These are phyloP conservation scores for Serendipita vermifera DNA, from an alignment of 768 basidiomycete genomes.

Conservation along the genomic window DNA sequence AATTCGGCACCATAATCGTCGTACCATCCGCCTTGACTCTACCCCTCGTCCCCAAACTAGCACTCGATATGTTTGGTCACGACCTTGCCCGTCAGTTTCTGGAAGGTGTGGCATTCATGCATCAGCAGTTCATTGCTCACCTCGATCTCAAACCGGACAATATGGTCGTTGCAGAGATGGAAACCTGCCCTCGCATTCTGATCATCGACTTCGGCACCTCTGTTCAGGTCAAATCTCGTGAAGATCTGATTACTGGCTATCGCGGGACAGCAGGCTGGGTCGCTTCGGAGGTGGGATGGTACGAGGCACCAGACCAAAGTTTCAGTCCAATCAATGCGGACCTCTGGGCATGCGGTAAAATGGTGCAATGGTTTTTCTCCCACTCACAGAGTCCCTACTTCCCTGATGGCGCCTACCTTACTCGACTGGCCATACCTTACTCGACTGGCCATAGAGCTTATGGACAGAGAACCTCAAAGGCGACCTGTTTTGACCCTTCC, in stretches of 20 bases:
- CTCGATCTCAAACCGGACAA: conserved; percentile 9
- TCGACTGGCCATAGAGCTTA: background rate
- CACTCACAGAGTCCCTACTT: no score
- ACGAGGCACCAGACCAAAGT: background rate
- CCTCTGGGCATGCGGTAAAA: background rate
- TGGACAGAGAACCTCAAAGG: background rate
- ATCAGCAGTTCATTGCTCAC: conserved; percentile 6
- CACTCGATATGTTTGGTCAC: no score
- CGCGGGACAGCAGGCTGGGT: background rate
- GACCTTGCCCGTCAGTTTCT: background rate
- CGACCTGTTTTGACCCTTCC: no score
- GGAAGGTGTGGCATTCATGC: conserved; percentile 7
- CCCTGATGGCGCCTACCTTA: no score
- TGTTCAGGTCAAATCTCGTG: background rate
- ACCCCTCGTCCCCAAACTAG: background rate
- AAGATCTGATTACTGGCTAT: background rate
- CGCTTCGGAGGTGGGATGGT: background rate
- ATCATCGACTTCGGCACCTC: background rate
- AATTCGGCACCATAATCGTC: background rate
- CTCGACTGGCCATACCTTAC: no score
- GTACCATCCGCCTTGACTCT: background rate
- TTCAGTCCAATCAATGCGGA: background rate
- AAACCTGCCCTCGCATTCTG: background rate
- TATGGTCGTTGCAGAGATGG: background rate
- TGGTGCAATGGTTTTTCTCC: background rate